Percentiles rank a stretch among this genome's conserved stretches.
phyloP scores from a whole-genome alignment of 2,329 filamentous ascomycete species.

The Ampelomyces quisqualis region DNA sequence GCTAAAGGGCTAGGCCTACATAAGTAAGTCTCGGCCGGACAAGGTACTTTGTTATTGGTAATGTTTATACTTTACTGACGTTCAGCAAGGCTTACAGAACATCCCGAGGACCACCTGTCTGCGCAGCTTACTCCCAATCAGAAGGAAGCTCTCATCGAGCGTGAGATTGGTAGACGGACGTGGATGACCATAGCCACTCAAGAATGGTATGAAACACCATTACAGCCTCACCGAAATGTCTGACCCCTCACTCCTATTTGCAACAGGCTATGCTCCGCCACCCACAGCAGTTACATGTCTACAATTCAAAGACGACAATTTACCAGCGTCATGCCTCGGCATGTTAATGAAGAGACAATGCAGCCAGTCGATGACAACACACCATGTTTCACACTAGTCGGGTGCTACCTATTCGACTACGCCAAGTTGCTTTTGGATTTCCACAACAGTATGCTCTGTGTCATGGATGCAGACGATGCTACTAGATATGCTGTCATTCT shows the following conservation, averaged over 20 bases:
- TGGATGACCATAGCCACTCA: slow-evolving; percentile 46
- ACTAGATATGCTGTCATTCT: slow-evolving; percentile 46
- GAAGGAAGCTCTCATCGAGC: slow-evolving; percentile 31
- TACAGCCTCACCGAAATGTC: neutral
- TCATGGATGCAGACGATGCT: slow-evolving; percentile 35
- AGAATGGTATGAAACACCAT: slow-evolving; percentile 39
- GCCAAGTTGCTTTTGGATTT: slow-evolving; percentile 43
- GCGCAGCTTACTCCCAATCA: slow-evolving; percentile 20
- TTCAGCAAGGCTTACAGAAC: slow-evolving; percentile 19
- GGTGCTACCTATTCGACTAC: slow-evolving; percentile 40
- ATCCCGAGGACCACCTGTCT: slow-evolving; percentile 29
- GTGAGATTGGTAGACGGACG: slow-evolving; percentile 44
- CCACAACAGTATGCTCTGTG: slow-evolving; percentile 42
- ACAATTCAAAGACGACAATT: slow-evolving; percentile 38
- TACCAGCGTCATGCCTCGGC: slow-evolving; percentile 36
- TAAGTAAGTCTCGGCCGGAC: slow-evolving; percentile 10
- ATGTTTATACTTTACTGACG: neutral
- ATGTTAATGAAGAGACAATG: slow-evolving; percentile 44
- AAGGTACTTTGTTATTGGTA: neutral
- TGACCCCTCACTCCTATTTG: neutral
- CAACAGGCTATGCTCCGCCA: slow-evolving; percentile 41
- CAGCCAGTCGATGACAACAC: slow-evolving; percentile 18
- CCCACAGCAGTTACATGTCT: slow-evolving; percentile 44
- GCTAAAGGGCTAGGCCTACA: slow-evolving; percentile 53
- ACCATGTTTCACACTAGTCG: slow-evolving; percentile 35